Conservation (phyloP, 257 asterid genomes). For the Rauvolfia tetraphylla region DNA sequence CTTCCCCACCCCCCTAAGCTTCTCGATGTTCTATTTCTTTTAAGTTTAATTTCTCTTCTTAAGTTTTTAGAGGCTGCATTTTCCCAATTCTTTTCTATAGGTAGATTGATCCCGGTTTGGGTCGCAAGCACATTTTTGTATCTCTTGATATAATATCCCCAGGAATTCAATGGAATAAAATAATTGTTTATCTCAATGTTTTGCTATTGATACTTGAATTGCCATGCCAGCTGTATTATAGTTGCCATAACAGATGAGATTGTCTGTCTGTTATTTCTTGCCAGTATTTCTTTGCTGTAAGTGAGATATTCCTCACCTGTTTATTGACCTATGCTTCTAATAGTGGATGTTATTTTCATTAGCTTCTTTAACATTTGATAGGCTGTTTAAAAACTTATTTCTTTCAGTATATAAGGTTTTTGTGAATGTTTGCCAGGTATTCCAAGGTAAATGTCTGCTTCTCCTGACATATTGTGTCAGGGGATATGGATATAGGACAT, state of each 20-base stretch:
- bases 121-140: constrained; percentile 7
- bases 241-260: not conserved
- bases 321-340: not conserved
- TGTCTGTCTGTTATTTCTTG: not conserved
- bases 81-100: not conserved
- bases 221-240: not conserved
- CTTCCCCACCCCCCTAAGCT: constrained; percentile 3
- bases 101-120: constrained; percentile 9
- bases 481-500: too few species aligned
- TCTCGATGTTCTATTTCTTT: not conserved
- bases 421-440: not conserved
- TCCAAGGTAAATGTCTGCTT: not conserved
- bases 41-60: too few species aligned
- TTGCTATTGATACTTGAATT: not conserved
- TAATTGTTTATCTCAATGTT: not conserved
- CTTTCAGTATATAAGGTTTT: not conserved
- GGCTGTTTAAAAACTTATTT: not conserved
- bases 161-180: constrained; percentile 5
- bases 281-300: not conserved
- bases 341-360: not conserved
- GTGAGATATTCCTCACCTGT: not conserved
- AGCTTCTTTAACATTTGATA: not conserved
- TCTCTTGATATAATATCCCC: not conserved
- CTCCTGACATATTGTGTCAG: too few species aligned
- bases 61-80: not conserved